Conservation (phyloP, 257 asterid genomes). For the Leptodermis oblonga region DNA sequence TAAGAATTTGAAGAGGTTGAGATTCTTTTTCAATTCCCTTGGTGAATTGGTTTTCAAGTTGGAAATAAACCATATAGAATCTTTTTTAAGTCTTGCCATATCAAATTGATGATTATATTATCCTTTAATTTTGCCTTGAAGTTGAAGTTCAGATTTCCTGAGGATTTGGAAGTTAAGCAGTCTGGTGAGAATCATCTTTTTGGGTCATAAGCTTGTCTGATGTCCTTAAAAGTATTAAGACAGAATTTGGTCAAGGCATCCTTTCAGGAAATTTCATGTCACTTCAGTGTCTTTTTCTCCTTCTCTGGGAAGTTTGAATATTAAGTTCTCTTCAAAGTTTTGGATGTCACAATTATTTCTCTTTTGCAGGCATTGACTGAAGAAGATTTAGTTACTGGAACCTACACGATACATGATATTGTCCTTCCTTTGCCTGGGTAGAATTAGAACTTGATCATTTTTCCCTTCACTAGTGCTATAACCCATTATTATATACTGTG, state of each 20-base stretch:
- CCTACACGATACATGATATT: slow-evolving; percentile 59
- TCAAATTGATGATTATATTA: background rate
- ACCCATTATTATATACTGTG: slow-evolving; percentile 3
- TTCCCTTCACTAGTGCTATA: slow-evolving; percentile 12
- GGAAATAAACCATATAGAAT: background rate
- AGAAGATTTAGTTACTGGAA: slow-evolving; percentile 69
- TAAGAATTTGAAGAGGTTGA: background rate
- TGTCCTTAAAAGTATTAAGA: background rate
- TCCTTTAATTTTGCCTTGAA: background rate
- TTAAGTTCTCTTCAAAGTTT: slow-evolving; percentile 1
- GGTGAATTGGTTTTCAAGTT: slow-evolving; percentile 1
- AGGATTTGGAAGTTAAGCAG: background rate
- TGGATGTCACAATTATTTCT: slow-evolving; percentile 2
- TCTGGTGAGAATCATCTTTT: background rate
- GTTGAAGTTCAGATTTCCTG: background rate
- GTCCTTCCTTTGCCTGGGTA: slow-evolving; percentile 99
- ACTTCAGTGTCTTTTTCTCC: background rate
- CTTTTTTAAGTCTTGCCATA: background rate
- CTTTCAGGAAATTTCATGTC: background rate
- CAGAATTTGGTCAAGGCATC: background rate
- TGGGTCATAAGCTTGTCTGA: background rate
- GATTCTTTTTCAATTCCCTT: background rate
- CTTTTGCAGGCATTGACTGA: slow-evolving; percentile 57
- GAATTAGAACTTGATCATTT: slow-evolving; percentile 15
- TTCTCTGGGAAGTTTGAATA: background rate